These are phyloP conservation scores for Boletus subparvulus DNA, from an alignment of 768 basidiomycete genomes.

Conservation along the genomic window DNA sequence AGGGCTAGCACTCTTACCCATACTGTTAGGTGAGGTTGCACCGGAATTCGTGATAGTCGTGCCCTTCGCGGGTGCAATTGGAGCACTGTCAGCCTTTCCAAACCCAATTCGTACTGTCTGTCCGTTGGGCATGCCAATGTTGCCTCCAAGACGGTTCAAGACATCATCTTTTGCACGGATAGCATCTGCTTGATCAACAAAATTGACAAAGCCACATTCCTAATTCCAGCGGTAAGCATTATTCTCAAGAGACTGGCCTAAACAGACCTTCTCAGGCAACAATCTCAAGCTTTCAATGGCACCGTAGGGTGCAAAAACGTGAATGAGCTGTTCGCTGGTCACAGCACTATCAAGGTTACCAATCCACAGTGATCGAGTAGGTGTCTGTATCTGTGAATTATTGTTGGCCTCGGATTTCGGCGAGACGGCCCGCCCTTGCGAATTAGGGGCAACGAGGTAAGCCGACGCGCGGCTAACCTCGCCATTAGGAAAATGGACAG, in stretches of 20 bases:
- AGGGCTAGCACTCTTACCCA: constrained; percentile 50
- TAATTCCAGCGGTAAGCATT: constrained; percentile 35
- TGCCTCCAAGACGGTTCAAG: constrained; percentile 89
- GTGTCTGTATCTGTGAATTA: constrained; percentile 80
- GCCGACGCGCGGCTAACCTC: constrained; percentile 59
- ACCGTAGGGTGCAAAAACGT: constrained; percentile 95
- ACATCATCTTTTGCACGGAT: constrained; percentile 98
- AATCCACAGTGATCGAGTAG: constrained; percentile 96
- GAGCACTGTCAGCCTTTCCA: constrained; percentile 96
- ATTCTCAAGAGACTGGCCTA: background rate
- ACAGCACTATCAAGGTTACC: constrained; percentile 95
- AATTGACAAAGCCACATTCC: constrained; percentile 99
- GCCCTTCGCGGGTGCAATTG: constrained; percentile 84
- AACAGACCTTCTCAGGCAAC: constrained; percentile 89
- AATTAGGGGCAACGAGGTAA: constrained; percentile 67
- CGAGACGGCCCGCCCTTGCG: constrained; percentile 74
- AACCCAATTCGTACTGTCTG: constrained; percentile 97
- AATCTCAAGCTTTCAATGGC: constrained; percentile 94
- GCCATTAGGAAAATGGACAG: constrained; percentile 71
- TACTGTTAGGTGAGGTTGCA: constrained; percentile 59
- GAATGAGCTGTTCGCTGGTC: constrained; percentile 91
- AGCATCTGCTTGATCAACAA: constrained; percentile 94
- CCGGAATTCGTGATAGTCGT: constrained; percentile 59
- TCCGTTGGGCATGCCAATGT: constrained; percentile 92
- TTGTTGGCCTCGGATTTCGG: constrained; percentile 71